Evolutionary conservation across 805 yeast genomes (phyloP).

Genomic region (Ogataea ganodermae): DNA sequence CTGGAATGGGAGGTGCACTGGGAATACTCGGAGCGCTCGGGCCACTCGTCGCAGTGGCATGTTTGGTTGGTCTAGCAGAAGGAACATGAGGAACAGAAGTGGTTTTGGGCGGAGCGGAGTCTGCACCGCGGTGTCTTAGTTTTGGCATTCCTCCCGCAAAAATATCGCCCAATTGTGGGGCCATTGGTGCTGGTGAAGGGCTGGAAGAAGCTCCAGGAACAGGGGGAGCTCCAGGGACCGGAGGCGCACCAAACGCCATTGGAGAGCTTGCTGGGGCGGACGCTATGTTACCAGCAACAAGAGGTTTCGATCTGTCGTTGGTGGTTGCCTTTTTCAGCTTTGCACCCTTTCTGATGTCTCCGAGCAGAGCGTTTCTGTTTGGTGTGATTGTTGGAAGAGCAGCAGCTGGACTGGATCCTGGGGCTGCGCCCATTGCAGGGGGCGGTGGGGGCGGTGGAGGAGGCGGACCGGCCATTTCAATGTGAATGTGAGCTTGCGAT

Average conservation of each 20-base stretch:
- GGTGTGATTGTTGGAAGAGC: slow-evolving; percentile 33
- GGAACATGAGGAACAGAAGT: slow-evolving; percentile 22
- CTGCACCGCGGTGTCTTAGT: slow-evolving; percentile 47
- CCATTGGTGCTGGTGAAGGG: slow-evolving; percentile 34
- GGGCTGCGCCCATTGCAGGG: slow-evolving; percentile 41
- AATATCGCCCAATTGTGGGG: slow-evolving; percentile 62
- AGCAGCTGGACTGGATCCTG: slow-evolving; percentile 18
- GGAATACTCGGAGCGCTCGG: slow-evolving; percentile 21
- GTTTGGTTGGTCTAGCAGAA: slow-evolving; percentile 15
- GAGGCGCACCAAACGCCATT: slow-evolving; percentile 22
- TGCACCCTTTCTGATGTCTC: slow-evolving; percentile 78
- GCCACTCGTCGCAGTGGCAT: slow-evolving; percentile 1
- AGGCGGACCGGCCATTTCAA: slow-evolving; percentile 49
- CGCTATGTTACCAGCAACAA: slow-evolving; percentile 40
- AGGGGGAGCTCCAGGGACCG: slow-evolving; percentile 30
- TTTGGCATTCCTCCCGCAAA: slow-evolving; percentile 84
- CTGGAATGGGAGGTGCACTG: slow-evolving; percentile 16
- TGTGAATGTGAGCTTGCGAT: slow-evolving; percentile 15
- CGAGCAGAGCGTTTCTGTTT: slow-evolving; percentile 61
- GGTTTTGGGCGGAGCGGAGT: slow-evolving; percentile 23
- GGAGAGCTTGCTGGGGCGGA: slow-evolving; percentile 19
- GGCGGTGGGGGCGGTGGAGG: slow-evolving; percentile 57
- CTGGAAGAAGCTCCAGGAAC: slow-evolving; percentile 24
- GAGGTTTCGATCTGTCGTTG: slow-evolving; percentile 66
- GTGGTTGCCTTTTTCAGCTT: slow-evolving; percentile 63